Evolutionary conservation across 345 rosid species (phyloP).

Genomic region (Firmiana major): DNA sequence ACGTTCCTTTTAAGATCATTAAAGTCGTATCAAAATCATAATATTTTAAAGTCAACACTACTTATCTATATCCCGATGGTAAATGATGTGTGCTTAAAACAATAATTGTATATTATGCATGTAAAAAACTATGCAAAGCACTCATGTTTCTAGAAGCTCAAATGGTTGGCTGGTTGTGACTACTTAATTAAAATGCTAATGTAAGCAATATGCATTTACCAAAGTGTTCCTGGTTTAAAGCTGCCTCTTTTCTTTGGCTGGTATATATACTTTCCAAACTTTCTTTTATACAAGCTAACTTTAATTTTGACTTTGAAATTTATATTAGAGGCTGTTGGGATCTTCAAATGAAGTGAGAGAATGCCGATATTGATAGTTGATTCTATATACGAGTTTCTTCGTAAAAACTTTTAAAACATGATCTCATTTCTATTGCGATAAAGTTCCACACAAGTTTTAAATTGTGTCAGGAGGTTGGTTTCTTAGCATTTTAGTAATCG

Average conservation of each 20-base stretch:
- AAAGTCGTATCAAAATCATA: too few species aligned
- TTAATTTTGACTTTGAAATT: background rate
- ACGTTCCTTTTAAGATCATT: too few species aligned
- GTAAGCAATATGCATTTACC: too few species aligned
- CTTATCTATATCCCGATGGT: too few species aligned
- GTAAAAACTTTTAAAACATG: background rate
- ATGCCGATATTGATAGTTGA: background rate
- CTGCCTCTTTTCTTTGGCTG: constrained; percentile 7
- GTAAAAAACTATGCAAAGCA: too few species aligned
- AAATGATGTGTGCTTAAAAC: too few species aligned
- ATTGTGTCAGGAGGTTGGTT: background rate
- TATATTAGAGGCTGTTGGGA: background rate
- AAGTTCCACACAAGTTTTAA: background rate
- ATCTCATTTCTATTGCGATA: background rate
- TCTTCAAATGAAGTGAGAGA: background rate
- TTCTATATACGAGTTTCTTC: background rate
- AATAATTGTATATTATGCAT: too few species aligned
- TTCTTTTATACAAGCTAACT: background rate
- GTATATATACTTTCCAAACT: background rate
- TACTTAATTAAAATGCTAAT: too few species aligned
- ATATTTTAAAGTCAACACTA: too few species aligned
- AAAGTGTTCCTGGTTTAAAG: too few species aligned
- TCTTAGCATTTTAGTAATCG: background rate
- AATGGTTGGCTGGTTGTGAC: too few species aligned
- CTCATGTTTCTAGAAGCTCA: too few species aligned